Evolutionary conservation across 164 flowering plant species (phyloP), one percentile per base, ranked within the genome.

Genomic region (Piper betle): DNA sequence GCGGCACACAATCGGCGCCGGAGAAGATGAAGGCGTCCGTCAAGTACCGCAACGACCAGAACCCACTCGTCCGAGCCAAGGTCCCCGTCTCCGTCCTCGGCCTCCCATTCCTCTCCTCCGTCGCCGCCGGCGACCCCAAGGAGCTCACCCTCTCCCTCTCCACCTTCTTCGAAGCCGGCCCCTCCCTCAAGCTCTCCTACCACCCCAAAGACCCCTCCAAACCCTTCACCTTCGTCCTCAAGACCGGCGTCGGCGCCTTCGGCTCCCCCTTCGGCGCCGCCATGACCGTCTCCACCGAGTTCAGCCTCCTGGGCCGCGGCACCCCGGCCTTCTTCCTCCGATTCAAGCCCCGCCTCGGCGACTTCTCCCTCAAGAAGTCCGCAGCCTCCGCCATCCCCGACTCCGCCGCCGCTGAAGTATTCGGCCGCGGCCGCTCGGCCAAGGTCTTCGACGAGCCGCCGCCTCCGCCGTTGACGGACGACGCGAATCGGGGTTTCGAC

Each of bases 81-180:
- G 69, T 85, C 19, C 96, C 96, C 2, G 66, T 88, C 53, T 81
- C 52, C 71, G 71, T 85, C 33, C 60, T 84, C 4, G 87, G 87
- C 40, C 55, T 82, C 55, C 96, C 96, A 0, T 84, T 88, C 72
- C 83, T 75, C 62, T 85, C 89, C 20, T 82, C 79, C 4, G 64
- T 84, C 37, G 65, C 76, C 48, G 86, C 87, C 54, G 88, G 88
- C 17, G 84, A 84, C 10, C 72, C 84, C 40, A 82, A 81, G 40
- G 92, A 86, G 59, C 79, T 88, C 55, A 72, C 75, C 41, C 68
- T 88, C 13, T 74, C 66, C 20, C 84, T 88, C 65, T 46, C 71
- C 57, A 84, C 96, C 33, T 75, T 71, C 75, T 82, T 85, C 75
- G 78, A 75, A 57, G 79, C 92, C 13, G 90, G 96, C 4, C 92